Conservation (phyloP, 768 basidiomycete species). For the Pleurotus eryngii region DNA sequence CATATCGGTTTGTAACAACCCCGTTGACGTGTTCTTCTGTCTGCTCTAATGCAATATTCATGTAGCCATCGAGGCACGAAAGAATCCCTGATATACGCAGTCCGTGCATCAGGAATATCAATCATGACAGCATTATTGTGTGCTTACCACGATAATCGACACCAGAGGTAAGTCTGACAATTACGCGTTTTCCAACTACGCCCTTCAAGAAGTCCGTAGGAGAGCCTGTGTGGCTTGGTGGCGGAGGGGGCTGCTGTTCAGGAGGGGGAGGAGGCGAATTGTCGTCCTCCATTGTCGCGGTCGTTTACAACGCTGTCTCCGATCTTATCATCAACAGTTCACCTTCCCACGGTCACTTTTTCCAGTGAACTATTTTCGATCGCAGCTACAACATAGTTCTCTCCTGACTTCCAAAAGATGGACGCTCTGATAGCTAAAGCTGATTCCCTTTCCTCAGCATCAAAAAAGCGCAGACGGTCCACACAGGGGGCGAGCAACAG, state of each 20-base stretch:
- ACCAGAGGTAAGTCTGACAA: constrained; percentile 87
- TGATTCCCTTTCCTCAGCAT: constrained; percentile 48
- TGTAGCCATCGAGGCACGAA: constrained; percentile 96
- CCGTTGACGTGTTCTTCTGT: constrained; percentile 95
- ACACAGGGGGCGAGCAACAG: constrained; percentile 15
- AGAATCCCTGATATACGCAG: constrained; percentile 60
- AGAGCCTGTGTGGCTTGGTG: constrained; percentile 59
- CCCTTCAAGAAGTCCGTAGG: constrained; percentile 93
- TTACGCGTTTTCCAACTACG: constrained; percentile 93
- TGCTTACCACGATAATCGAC: constrained; percentile 87
- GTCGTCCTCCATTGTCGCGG: constrained; percentile 2
- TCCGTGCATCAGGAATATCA: not conserved
- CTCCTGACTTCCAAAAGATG: constrained; percentile 34
- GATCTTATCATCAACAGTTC: not conserved
- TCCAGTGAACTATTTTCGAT: not conserved
- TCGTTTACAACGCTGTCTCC: too few relatives aligned
- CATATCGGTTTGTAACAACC: constrained; percentile 81
- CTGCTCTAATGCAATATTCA: constrained; percentile 98
- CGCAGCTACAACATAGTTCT: not conserved
- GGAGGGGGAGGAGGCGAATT: constrained; percentile 25
- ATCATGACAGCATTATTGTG: not conserved
- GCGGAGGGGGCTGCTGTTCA: constrained; percentile 49
- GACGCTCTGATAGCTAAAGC: constrained; percentile 73
- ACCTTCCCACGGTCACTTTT: not conserved
- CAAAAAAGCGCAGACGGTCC: constrained; percentile 39